Base-by-base conservation (phyloP, 2,329 filamentous ascomycete genomes). In the Septoria petroselini region DNA sequence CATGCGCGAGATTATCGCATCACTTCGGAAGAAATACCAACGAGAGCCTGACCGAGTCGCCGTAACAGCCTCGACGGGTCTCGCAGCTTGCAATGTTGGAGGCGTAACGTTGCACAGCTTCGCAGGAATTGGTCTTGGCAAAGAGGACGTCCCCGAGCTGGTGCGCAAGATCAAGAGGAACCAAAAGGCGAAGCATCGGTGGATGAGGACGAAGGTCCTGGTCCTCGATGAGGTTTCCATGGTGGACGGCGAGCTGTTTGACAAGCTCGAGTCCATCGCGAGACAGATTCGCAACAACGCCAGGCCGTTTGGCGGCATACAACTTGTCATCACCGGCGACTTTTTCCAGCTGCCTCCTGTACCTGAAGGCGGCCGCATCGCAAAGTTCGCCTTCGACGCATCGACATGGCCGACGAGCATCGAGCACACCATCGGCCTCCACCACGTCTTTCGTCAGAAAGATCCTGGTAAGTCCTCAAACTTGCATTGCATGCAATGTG, bases 341-440 rank as follows among this genome's bases (percentile, higher is more conserved):
- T 98, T 98, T 71, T 98, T 98, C 70, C 93, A 98, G 67, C 73
- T 98, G 3, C 93, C 93, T 0, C 93, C 93, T 1, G 93, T 98
- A 1, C 91, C 91, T 1, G 91, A 96, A 29, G 75, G 75, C 33
- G 82, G 80, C 34, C 81, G 83, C 44, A 78, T 84, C 19, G 82
- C 85, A 39, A 95, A 90, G 65, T 98, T 98, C 68, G 86, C 91
- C 0, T 98, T 98, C 65, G 88, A 95, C 62, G 91, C 91, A 6
- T 81, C 81, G 2, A 95, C 91, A 0, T 98, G 94, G 93, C 84
- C 78, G 50, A 95, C 90, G 1, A 87, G 86, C 1, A 94, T 98
- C 54, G 85, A 95, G 63, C 91, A 97, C 66, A 98, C 93, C 0
- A 96, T 98, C 65, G 88, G 91, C 6, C 74, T 98, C 41, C 95